Percentiles rank a stretch among this genome's conserved stretches.
phyloP scores from a whole-genome alignment of 1,284 basidiomycete species.

The Coniferiporia weirii region DNA sequence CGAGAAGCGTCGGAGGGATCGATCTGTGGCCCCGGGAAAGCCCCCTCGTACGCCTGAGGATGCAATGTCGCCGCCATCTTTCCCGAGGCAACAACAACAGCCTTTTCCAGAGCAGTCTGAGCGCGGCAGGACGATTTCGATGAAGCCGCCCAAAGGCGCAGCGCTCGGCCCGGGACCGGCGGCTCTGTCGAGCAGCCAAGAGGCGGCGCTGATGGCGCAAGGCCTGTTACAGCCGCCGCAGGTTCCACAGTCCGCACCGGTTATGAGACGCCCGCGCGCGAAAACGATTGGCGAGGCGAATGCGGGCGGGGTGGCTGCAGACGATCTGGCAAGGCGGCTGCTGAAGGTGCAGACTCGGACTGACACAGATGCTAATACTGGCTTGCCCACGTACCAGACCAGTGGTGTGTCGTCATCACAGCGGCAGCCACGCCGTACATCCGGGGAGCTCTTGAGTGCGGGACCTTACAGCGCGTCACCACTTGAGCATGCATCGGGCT shows the following conservation, averaged over 20 bases:
- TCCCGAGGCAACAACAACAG: constrained; percentile 1
- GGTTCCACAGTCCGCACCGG: constrained; percentile 30
- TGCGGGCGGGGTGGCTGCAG: constrained; percentile 38
- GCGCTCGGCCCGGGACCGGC: not conserved
- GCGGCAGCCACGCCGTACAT: not conserved
- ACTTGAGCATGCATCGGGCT: not conserved
- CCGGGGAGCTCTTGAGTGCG: not conserved
- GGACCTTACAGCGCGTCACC: not conserved
- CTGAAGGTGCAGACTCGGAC: constrained; percentile 40
- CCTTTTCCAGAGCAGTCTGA: constrained; percentile 9
- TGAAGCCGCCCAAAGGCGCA: not conserved
- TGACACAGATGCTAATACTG: constrained; percentile 17
- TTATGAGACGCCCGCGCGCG: constrained; percentile 36
- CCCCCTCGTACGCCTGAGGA: constrained; percentile 29
- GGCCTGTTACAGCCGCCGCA: constrained; percentile 31
- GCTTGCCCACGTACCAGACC: constrained; percentile 15
- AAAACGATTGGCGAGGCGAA: constrained; percentile 38
- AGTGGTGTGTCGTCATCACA: constrained; percentile 10
- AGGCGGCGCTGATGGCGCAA: constrained; percentile 14
- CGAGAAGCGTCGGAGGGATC: constrained; percentile 49
- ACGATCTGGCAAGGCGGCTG: constrained; percentile 56
- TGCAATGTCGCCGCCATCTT: constrained; percentile 5
- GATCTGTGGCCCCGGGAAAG: constrained; percentile 27
- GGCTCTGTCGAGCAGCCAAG: constrained; percentile 13
- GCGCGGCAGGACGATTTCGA: constrained; percentile 7